Conservation (phyloP, 371 early-diverging fungal species). For the Mortierella sp. region DNA sequence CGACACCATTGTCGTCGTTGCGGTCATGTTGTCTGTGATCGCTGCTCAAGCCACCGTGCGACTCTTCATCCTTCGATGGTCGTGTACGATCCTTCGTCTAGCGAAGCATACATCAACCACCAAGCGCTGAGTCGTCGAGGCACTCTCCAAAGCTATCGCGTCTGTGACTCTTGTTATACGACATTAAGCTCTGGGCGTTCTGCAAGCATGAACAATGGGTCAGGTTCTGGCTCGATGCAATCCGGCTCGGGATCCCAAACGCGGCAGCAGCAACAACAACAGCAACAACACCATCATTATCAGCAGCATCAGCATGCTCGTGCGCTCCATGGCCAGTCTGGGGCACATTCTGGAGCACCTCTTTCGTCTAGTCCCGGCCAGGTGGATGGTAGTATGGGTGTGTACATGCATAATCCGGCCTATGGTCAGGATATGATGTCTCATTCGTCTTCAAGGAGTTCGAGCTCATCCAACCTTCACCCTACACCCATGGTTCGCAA, state of each 20-base stretch:
- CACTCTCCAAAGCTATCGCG: constrained; percentile 68
- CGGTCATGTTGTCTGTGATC: constrained; percentile 85
- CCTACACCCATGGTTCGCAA: constrained; percentile 59
- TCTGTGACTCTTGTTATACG: constrained; percentile 70
- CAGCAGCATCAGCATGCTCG: constrained; percentile 12
- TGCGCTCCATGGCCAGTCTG: constrained; percentile 22
- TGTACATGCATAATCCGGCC: constrained; percentile 20
- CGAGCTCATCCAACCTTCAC: constrained; percentile 46
- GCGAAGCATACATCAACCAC: constrained; percentile 58
- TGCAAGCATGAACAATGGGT: constrained; percentile 9
- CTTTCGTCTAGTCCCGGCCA: constrained; percentile 13
- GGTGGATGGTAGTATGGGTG: constrained; percentile 18
- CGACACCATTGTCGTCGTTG: constrained; percentile 92
- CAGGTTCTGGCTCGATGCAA: constrained; percentile 22
- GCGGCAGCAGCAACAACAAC: neutral
- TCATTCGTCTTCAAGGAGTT: constrained; percentile 52
- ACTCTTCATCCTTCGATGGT: constrained; percentile 66
- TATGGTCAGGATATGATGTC: constrained; percentile 27
- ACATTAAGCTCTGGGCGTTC: constrained; percentile 28
- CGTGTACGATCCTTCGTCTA: constrained; percentile 65
- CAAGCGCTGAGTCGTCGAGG: constrained; percentile 53
- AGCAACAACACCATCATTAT: neutral
- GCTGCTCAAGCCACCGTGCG: constrained; percentile 73
- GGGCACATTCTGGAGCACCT: neutral
- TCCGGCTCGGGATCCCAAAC: constrained; percentile 19